Evolutionary conservation across 1,284 basidiomycete genomes (phyloP), one percentile per base, ranked within the genome.

Genomic region (Marasmius oreades): DNA sequence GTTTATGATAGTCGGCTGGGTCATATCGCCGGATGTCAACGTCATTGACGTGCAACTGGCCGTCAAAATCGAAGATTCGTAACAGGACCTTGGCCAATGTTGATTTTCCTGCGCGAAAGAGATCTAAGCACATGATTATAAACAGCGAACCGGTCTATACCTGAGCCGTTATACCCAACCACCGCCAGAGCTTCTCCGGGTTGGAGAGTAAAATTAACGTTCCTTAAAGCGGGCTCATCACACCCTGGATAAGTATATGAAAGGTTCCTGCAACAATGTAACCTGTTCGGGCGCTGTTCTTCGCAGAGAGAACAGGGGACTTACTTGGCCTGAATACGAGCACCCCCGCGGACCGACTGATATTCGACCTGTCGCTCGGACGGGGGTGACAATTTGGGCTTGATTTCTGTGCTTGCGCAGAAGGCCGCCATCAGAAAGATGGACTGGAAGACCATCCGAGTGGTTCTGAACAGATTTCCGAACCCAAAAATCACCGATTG

Each of bases 341-440:
- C 84, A 4, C 91, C 90, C 51, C 73, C 74, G 5, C 72, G 66
- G 34, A 71, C 63, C 45, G 73, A 70, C 44, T 69, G 70, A 66
- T 86, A 89, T 28, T 68, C 69, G 37, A 78, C 70, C 28, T 67
- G 64, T 51, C 82, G 76, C 52, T 81, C 78, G 34, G 77, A 69
- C 51, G 70, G 71, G 20, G 89, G 88, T 57, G 84, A 80, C 39
- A 92, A 70, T 59, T 77, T 77, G 22, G 89, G 86, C 63, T 84
- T 81, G 57, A 92, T 72, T 58, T 82, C 79, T 73, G 83, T 82
- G 45, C 86, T 85, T 39, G 88, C 87, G 62, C 82, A 85, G 66
- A 90, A 93, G 6, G 91, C 90, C 43, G 86, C 86, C 82, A 93
- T 86, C 59, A 90, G 75, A 71, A 93, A 93, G 39, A 92, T 78